Evolutionary conservation across 805 yeast genomes (phyloP).

Genomic region (Candida palmyrensis): DNA sequence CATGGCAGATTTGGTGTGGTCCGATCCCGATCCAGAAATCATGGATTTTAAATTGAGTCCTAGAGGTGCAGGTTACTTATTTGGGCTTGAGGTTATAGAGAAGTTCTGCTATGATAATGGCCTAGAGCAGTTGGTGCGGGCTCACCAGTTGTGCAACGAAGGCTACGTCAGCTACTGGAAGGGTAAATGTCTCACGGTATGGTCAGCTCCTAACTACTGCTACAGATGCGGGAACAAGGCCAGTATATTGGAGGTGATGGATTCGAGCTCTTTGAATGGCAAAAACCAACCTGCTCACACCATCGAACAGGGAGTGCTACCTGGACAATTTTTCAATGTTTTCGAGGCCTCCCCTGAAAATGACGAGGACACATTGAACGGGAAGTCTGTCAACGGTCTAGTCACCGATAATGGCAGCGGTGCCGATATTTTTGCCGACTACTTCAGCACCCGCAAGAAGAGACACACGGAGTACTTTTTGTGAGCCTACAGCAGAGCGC

Average conservation of each 20-base stretch:
- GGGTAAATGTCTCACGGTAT: slow-evolving; percentile 89
- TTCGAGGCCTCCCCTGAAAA: slow-evolving; percentile 97
- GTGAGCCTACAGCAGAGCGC: slow-evolving; percentile 11
- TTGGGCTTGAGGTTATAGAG: slow-evolving; percentile 86
- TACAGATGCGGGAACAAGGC: slow-evolving; percentile 97
- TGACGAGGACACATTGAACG: slow-evolving; percentile 48
- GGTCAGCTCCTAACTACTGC: slow-evolving; percentile 99
- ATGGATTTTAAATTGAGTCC: slow-evolving; percentile 84
- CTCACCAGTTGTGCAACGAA: slow-evolving; percentile 95
- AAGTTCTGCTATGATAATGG: slow-evolving; percentile 75
- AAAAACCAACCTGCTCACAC: slow-evolving; percentile 3
- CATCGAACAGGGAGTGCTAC: slow-evolving; percentile 23
- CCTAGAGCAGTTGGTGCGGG: slow-evolving; percentile 79
- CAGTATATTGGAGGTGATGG: slow-evolving; percentile 81
- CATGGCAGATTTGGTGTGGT: slow-evolving; percentile 98
- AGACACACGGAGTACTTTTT: slow-evolving; percentile 51
- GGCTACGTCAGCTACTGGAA: slow-evolving; percentile 91
- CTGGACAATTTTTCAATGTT: slow-evolving; percentile 77
- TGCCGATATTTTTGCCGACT: slow-evolving; percentile 18
- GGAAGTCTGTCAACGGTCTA: slow-evolving; percentile 34
- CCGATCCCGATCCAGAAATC: slow-evolving; percentile 87
- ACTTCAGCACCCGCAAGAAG: slow-evolving; percentile 22
- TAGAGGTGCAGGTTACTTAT: slow-evolving; percentile 96
- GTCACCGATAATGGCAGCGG: slow-evolving; percentile 5
- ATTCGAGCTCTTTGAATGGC: slow-evolving; percentile 38